Conservation (phyloP, 129 eudicot species). For the Apium graveolens region DNA sequence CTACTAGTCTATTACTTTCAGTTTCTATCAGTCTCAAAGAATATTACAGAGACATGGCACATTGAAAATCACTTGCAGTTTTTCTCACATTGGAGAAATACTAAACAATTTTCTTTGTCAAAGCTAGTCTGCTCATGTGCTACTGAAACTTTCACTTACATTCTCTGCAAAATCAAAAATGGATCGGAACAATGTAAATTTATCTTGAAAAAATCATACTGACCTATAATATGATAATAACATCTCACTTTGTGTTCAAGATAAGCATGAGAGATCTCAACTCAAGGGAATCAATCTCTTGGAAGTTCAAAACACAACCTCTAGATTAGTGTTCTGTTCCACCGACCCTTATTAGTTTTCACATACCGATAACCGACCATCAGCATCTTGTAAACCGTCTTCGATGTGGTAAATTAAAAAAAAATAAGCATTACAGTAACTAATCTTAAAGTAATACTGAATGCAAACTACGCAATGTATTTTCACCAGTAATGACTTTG, state of each 20-base stretch:
- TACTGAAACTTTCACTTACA: neutral
- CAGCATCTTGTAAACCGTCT: constrained; percentile 1
- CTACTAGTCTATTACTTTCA: neutral
- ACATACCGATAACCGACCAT: constrained; percentile 11
- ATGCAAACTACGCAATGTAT: neutral
- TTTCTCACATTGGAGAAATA: neutral
- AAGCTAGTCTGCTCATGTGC: neutral
- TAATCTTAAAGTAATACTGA: neutral
- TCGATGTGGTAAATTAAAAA: neutral
- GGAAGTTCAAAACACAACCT: neutral
- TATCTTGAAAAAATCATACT: too few relatives aligned
- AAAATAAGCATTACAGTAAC: neutral
- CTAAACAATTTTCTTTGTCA: neutral
- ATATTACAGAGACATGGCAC: neutral
- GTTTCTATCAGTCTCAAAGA: neutral
- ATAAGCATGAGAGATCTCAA: neutral
- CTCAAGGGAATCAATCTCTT: constrained; percentile 1
- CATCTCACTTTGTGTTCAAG: neutral
- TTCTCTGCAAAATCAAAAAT: neutral
- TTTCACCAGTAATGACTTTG: neutral
- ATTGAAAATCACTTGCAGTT: neutral
- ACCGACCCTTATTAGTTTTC: constrained; percentile 23
- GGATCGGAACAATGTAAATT: neutral
- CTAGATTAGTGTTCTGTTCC: constrained; percentile 3
- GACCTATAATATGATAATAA: too few relatives aligned